These are phyloP conservation scores for Chromosphaera perkinsii DNA, from an alignment of 208 protist species.

Conservation along the genomic window DNA sequence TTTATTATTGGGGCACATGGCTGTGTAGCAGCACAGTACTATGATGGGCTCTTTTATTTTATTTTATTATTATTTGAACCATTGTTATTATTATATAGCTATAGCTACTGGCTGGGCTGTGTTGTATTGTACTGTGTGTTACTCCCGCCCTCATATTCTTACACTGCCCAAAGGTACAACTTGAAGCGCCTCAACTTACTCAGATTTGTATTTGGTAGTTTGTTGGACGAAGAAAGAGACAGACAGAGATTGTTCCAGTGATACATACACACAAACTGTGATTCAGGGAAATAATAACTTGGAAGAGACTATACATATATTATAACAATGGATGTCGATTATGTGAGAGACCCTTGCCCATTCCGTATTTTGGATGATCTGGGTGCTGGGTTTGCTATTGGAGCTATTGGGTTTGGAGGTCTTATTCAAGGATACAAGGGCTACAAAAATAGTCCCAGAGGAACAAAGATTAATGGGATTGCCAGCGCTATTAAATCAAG, in stretches of 20 bases:
- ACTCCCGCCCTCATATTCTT: neutral
- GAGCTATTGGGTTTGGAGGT: conserved; percentile 43
- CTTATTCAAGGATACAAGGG: conserved; percentile 47
- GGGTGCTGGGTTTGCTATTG: conserved; percentile 56
- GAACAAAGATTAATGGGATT: neutral
- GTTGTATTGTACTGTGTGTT: neutral
- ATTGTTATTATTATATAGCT: too few species aligned
- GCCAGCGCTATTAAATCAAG: conserved; percentile 13
- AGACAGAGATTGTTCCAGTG: neutral
- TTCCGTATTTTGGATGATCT: conserved; percentile 56
- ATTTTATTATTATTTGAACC: too few species aligned
- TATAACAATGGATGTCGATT: too few species aligned
- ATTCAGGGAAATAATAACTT: too few species aligned
- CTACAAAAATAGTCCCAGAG: conserved; percentile 39
- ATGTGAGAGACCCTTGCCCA: conserved; percentile 40
- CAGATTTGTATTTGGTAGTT: neutral
- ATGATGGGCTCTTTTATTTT: too few species aligned
- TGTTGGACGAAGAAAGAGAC: neutral
- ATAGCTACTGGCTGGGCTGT: neutral
- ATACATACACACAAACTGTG: neutral
- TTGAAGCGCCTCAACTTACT: neutral
- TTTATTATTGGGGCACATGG: too few species aligned
- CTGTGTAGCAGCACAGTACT: too few species aligned
- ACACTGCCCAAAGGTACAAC: neutral
- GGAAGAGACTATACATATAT: too few species aligned